phyloP scores from a whole-genome alignment of 257 asterid genomes.

The Solanum stenotomum region DNA sequence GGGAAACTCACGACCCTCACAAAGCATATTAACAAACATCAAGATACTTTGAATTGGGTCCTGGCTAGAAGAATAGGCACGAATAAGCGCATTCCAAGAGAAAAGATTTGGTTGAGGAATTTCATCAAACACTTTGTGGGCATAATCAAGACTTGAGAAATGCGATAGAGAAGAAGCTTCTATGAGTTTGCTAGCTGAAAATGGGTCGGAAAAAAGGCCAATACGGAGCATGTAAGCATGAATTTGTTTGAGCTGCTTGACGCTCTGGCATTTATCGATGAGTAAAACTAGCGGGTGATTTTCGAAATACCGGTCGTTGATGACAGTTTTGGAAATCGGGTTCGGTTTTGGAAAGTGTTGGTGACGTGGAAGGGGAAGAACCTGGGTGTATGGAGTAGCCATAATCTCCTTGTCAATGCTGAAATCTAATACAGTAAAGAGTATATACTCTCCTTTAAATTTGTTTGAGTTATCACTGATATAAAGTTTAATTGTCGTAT shows the following conservation, averaged over 20 bases:
- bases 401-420: constrained; percentile 10
- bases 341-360: not conserved
- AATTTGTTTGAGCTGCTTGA: constrained; percentile 50
- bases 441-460: not conserved
- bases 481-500: too few species aligned
- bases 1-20: constrained; percentile 35
- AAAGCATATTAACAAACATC: constrained; percentile 34
- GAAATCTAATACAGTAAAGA: not conserved
- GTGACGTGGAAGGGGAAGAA: not conserved
- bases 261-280: constrained; percentile 40
- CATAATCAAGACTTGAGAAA: constrained; percentile 53
- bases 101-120: constrained; percentile 65
- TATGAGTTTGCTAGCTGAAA: constrained; percentile 66
- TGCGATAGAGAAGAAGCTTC: constrained; percentile 35
- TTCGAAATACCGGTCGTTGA: constrained; percentile 41
- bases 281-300: constrained; percentile 40
- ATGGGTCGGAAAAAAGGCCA: constrained; percentile 60
- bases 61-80: constrained; percentile 45
- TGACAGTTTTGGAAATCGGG: constrained; percentile 19
- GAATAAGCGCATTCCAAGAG: constrained; percentile 66
- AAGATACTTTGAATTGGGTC: constrained; percentile 27
- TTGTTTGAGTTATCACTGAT: not conserved
- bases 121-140: constrained; percentile 66
- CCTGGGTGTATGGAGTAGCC: constrained; percentile 23
- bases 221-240: constrained; percentile 69